Evolutionary conservation across 495 filamentous ascomycete species (phyloP), one percentile per base, ranked within the genome.

Genomic region (Hypoxylon subgilvum): DNA sequence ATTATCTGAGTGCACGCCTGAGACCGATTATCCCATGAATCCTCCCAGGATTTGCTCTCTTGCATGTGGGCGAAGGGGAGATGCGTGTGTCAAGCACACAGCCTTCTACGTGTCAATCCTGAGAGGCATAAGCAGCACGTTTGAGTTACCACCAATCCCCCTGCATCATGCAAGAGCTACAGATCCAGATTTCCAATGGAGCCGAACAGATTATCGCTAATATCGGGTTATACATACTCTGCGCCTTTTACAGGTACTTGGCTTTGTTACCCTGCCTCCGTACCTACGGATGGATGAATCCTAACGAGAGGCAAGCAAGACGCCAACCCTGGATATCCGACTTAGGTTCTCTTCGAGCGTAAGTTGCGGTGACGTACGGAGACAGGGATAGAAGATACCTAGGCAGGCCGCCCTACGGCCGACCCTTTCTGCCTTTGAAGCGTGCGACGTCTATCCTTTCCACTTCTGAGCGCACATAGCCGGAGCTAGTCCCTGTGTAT

Each of bases 21-120:
- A 46, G 43, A 30, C 25, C 54, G 42, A 60, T 63, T 51, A 49
- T 38, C 66, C n/a, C 66, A 69, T 58, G 61, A 22, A 60, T 54
- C 60, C 56, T 51, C 59, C 19, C 49, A 52, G 52, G 57, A 58
- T 50, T 57, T 35, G 52, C 50, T 49, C 25, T 66, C 53, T 56
- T 57, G 66, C 54, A 66, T 68, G 36, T 40, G 19, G 28, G 44
- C 34, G 34, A 45, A 61, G 56, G 61, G 51, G 57, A 56, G 57
- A 55, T 58, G 47, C 47, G 57, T 62, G 42, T 54, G 57, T 66
- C 51, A 45, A 48, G 51, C 57, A 47, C 31, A 51, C 48, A 54
- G 65, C 55, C 32, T 62, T 63, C 67, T 65, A 69, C 67, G 67
- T 69, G 67, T 67, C 67, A 66, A 54, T 69, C 63, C 45, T 38